phyloP scores from a whole-genome alignment of 179 eudicot genomes.

The Spergularia azorica region DNA sequence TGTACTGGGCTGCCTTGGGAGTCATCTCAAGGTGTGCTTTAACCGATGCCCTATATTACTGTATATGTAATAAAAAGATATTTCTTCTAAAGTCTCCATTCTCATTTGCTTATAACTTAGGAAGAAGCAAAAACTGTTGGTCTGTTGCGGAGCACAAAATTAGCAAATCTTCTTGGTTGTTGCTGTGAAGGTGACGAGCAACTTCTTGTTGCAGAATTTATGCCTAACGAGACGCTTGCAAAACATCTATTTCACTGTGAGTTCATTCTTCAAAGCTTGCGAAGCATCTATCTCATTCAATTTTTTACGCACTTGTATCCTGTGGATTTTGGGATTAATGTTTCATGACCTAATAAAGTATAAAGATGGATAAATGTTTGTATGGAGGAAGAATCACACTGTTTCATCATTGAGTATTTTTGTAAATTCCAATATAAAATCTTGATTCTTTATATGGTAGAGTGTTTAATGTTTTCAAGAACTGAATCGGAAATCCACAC shows the following conservation, averaged over 20 bases:
- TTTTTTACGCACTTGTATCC: neutral
- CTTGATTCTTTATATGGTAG: neutral
- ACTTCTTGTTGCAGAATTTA: slow-evolving; percentile 84
- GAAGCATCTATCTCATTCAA: slow-evolving; percentile 69
- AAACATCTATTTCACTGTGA: slow-evolving; percentile 91
- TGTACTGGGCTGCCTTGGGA: too few species aligned
- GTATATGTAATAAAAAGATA: neutral
- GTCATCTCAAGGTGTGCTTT: too few species aligned
- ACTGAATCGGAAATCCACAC: slow-evolving; percentile 10
- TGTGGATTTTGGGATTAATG: neutral
- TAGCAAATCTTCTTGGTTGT: slow-evolving; percentile 84
- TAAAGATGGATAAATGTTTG: neutral
- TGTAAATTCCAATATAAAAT: neutral
- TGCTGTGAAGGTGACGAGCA: slow-evolving; percentile 88
- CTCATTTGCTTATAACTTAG: slow-evolving; percentile 31
- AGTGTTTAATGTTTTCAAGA: neutral
- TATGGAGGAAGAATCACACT: neutral
- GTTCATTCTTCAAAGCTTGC: slow-evolving; percentile 49
- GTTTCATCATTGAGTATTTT: neutral
- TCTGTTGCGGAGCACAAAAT: slow-evolving; percentile 68
- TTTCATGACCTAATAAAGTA: neutral
- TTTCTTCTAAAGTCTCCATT: slow-evolving; percentile 3
- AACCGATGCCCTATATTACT: too few species aligned
- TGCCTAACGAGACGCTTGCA: slow-evolving; percentile 92
- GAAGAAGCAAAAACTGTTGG: slow-evolving; percentile 95